These are phyloP conservation scores for Adansonia madagascariensis DNA, from an alignment of 441 rosid genomes.

Conservation along the genomic window DNA sequence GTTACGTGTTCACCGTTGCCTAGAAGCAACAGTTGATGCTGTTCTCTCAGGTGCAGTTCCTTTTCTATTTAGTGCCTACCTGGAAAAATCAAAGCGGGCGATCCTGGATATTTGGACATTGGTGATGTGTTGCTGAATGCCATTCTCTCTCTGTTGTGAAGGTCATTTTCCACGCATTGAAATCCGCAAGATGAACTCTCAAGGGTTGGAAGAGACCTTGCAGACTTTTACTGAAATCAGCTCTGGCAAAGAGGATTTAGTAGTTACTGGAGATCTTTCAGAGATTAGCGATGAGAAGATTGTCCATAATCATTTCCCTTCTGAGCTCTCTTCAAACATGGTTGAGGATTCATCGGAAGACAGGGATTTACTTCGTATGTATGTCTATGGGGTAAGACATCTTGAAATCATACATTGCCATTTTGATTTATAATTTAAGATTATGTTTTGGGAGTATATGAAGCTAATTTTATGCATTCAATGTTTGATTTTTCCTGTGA, in stretches of 20 bases:
- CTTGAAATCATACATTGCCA: constrained; percentile 29
- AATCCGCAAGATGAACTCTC: constrained; percentile 60
- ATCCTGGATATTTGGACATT: constrained; percentile 1
- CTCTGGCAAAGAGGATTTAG: constrained; percentile 39
- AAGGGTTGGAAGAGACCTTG: constrained; percentile 40
- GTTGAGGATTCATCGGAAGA: constrained; percentile 43
- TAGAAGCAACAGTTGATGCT: constrained; percentile 91
- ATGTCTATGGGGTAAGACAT: constrained; percentile 71
- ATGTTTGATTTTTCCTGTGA: background rate
- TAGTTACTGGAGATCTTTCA: constrained; percentile 38
- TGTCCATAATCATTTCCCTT: constrained; percentile 36
- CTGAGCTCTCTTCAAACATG: constrained; percentile 34
- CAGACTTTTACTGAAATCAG: constrained; percentile 34
- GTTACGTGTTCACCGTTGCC: constrained; percentile 83
- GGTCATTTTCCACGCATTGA: constrained; percentile 68
- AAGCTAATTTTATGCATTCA: background rate
- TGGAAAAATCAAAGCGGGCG: background rate
- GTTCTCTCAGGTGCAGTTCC: constrained; percentile 64
- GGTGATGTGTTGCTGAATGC: background rate
- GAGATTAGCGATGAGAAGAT: constrained; percentile 38
- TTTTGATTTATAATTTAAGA: background rate
- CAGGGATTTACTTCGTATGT: constrained; percentile 44
- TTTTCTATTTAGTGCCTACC: constrained; percentile 15
- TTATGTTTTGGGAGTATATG: background rate
- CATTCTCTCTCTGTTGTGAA: constrained; percentile 39